These are phyloP conservation scores for Ploettnerulaceae sp. DNA, from an alignment of 2,329 filamentous ascomycete genomes.

Conservation along the genomic window DNA sequence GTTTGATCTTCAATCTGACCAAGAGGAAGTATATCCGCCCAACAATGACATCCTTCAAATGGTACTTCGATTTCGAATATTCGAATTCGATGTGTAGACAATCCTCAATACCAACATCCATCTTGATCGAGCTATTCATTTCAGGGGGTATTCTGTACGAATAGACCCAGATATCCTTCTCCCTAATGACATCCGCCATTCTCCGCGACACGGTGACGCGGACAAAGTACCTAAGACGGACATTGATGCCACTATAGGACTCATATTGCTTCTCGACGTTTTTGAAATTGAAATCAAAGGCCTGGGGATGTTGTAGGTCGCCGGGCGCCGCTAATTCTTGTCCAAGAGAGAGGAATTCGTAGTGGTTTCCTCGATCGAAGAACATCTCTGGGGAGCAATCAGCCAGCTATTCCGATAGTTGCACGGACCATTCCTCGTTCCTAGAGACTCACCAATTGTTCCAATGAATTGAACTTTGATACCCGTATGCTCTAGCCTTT, in stretches of 20 bases:
- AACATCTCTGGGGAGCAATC: conserved; percentile 75
- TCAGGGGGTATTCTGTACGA: conserved; percentile 96
- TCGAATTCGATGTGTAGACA: conserved; percentile 99
- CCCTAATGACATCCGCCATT: conserved; percentile 96
- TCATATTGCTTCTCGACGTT: conserved; percentile 99
- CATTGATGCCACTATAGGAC: conserved; percentile 99
- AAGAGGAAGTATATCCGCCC: conserved; percentile 97
- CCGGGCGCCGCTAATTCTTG: conserved; percentile 95
- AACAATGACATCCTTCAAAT: conserved; percentile 98
- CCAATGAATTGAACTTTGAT: conserved; percentile 99
- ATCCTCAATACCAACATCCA: conserved; percentile 99
- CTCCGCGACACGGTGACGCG: conserved; percentile 92
- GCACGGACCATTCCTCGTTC: not conserved
- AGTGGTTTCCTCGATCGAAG: conserved; percentile 98
- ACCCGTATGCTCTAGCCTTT: conserved; percentile 93
- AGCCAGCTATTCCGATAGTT: not conserved
- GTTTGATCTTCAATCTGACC: conserved; percentile 97
- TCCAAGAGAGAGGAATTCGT: conserved; percentile 95
- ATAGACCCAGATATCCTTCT: conserved; percentile 99
- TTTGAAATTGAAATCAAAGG: conserved; percentile 99
- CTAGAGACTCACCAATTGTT: conserved; percentile 70
- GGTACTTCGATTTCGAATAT: conserved; percentile 99
- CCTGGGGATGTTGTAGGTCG: conserved; percentile 97
- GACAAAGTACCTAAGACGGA: conserved; percentile 97
- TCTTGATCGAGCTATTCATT: conserved; percentile 98